These are phyloP conservation scores for Pseudogymnoascus sp. DNA, from an alignment of 2,329 filamentous ascomycete species.

Conservation along the genomic window DNA sequence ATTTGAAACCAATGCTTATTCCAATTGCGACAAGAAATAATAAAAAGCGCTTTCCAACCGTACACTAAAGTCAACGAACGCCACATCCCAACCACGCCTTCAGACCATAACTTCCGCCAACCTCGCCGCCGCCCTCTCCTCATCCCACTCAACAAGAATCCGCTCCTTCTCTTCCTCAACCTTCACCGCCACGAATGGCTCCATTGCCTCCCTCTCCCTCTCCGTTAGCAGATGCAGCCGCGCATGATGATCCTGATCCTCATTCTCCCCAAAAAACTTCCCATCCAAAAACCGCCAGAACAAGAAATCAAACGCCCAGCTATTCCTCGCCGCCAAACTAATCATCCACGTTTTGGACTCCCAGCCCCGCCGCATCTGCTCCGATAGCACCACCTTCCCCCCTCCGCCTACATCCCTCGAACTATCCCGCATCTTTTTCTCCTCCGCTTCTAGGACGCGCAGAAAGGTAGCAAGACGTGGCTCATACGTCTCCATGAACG, in stretches of 20 bases:
- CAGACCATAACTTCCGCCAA: slow-evolving; percentile 15
- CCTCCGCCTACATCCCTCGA: neutral
- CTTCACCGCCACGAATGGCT: slow-evolving; percentile 26
- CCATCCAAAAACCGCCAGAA: slow-evolving; percentile 32
- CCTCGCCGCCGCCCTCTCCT: slow-evolving; percentile 15
- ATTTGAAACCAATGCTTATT: neutral
- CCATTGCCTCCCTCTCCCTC: slow-evolving; percentile 22
- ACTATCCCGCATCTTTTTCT: slow-evolving; percentile 16
- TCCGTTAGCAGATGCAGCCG: slow-evolving; percentile 20
- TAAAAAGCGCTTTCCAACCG: neutral
- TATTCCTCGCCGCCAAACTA: slow-evolving; percentile 29
- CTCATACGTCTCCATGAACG: slow-evolving; percentile 29
- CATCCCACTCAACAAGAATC: slow-evolving; percentile 23
- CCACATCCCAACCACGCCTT: neutral
- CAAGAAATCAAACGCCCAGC: slow-evolving; percentile 32
- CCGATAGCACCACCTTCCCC: slow-evolving; percentile 14
- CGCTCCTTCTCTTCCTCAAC: slow-evolving; percentile 23
- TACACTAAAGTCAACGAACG: neutral
- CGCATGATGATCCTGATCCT: neutral
- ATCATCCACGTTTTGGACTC: slow-evolving; percentile 26
- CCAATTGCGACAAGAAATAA: neutral
- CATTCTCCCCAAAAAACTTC: slow-evolving; percentile 27
- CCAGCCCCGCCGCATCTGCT: slow-evolving; percentile 30
- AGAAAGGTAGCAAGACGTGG: slow-evolving; percentile 29
- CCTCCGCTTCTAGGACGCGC: slow-evolving; percentile 25